Percentiles rank a stretch among this genome's conserved stretches.
Conservation (phyloP, 2,329 filamentous ascomycete species). For the Lasiodiplodia hormozganensis region DNA sequence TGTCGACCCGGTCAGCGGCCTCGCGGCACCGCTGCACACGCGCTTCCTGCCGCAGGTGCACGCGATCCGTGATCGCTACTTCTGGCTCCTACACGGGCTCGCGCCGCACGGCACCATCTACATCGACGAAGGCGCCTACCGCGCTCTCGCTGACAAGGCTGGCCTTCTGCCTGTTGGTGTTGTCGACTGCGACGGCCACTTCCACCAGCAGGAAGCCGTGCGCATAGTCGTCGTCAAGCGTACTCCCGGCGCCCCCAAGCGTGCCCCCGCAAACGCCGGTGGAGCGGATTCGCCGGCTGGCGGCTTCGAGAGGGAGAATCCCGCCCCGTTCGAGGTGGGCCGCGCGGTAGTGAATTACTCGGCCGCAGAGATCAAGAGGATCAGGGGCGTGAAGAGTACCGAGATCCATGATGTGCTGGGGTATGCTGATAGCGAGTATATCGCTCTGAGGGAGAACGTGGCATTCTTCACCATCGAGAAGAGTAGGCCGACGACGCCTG, state of each 20-base stretch:
- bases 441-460: slow-evolving; percentile 86
- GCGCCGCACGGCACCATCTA: slow-evolving; percentile 89
- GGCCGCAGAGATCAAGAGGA: slow-evolving; percentile 79
- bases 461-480: slow-evolving; percentile 67
- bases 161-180: slow-evolving; percentile 91
- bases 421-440: slow-evolving; percentile 94
- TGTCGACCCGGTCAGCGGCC: slow-evolving; percentile 42
- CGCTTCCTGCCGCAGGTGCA: slow-evolving; percentile 85
- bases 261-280: not conserved
- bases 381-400: slow-evolving; percentile 82
- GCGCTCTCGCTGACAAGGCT: slow-evolving; percentile 81
- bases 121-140: slow-evolving; percentile 88
- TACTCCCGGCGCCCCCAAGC: not conserved
- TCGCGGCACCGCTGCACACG: slow-evolving; percentile 74
- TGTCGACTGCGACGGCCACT: slow-evolving; percentile 84
- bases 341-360: slow-evolving; percentile 92
- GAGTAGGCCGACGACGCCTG: slow-evolving; percentile 47
- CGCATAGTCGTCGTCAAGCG: slow-evolving; percentile 80
- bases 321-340: slow-evolving; percentile 73
- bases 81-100: slow-evolving; percentile 95
- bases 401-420: slow-evolving; percentile 83
- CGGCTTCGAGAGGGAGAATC: slow-evolving; percentile 43
- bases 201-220: slow-evolving; percentile 92
- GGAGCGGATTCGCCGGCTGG: not conserved
- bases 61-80: slow-evolving; percentile 90